phyloP scores from a whole-genome alignment of 371 early-diverging fungal genomes.

The Coemansia sp. region DNA sequence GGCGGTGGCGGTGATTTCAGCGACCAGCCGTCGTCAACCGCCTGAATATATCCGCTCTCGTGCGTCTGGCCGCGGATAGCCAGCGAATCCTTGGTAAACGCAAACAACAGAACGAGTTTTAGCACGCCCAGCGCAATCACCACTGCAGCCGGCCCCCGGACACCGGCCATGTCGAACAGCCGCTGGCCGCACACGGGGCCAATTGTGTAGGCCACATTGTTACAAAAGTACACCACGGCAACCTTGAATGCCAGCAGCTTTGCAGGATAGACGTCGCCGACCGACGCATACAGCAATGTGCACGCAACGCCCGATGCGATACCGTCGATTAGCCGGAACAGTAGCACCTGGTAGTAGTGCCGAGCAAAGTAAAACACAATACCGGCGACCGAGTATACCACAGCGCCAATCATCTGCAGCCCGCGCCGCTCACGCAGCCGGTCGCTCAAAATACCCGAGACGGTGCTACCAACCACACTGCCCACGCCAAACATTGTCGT shows the following conservation, averaged over 20 bases:
- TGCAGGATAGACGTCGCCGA: constrained; percentile 43
- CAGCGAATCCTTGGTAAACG: constrained; percentile 8
- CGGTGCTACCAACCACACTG: constrained; percentile 13
- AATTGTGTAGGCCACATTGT: constrained; percentile 43
- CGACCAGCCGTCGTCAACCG: neutral
- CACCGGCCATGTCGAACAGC: constrained; percentile 20
- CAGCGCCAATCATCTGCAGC: constrained; percentile 19
- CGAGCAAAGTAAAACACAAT: constrained; percentile 22
- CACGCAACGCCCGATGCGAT: constrained; percentile 40
- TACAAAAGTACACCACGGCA: constrained; percentile 29
- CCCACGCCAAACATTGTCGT: constrained; percentile 46
- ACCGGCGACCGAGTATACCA: constrained; percentile 22
- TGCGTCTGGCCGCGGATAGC: neutral
- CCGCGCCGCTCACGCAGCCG: constrained; percentile 11
- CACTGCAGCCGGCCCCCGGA: constrained; percentile 23
- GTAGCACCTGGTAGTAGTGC: constrained; percentile 35
- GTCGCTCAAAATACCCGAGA: constrained; percentile 26
- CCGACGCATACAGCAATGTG: constrained; percentile 30
- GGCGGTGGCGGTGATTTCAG: neutral
- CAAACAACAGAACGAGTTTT: constrained; percentile 12
- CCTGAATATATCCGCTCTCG: neutral
- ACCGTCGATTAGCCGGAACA: constrained; percentile 35
- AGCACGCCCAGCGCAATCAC: constrained; percentile 35
- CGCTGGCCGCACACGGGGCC: constrained; percentile 38
- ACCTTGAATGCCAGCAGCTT: constrained; percentile 38